These are phyloP conservation scores for Halophytophthora polymorphica DNA, from an alignment of 352 stramenopile genomes.

Conservation along the genomic window DNA sequence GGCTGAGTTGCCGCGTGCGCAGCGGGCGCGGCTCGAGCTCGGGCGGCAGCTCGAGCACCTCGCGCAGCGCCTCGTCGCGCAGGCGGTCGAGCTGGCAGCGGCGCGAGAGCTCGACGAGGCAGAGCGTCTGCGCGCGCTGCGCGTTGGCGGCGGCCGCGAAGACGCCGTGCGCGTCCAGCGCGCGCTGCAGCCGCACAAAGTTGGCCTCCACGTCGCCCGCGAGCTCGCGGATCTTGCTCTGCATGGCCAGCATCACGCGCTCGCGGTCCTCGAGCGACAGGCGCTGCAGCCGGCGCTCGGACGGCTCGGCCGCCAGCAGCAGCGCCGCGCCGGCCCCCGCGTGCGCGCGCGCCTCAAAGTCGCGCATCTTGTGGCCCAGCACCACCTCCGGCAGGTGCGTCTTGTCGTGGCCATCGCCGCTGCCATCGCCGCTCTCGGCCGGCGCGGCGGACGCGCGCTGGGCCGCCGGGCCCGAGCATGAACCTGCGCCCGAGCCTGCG, in stretches of 20 bases:
- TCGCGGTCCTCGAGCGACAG: slow-evolving; percentile 72
- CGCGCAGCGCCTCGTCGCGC: slow-evolving; percentile 55
- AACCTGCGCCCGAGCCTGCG: neutral
- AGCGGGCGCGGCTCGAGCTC: neutral
- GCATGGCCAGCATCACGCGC: slow-evolving; percentile 66
- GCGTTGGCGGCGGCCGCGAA: slow-evolving; percentile 62
- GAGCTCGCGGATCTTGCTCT: slow-evolving; percentile 65
- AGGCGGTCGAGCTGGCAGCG: slow-evolving; percentile 59
- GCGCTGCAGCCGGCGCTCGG: slow-evolving; percentile 47
- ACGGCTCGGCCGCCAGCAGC: slow-evolving; percentile 42
- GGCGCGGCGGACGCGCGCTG: slow-evolving; percentile 11
- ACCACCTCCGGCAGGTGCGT: slow-evolving; percentile 66
- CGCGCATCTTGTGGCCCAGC: slow-evolving; percentile 74
- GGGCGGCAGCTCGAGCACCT: slow-evolving; percentile 33
- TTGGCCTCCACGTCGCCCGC: slow-evolving; percentile 51
- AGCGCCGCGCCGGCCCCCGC: slow-evolving; percentile 27
- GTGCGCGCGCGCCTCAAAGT: slow-evolving; percentile 71
- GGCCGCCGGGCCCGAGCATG: slow-evolving; percentile 1
- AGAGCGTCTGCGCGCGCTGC: slow-evolving; percentile 61
- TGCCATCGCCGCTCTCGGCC: neutral
- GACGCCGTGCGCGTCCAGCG: slow-evolving; percentile 59
- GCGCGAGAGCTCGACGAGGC: slow-evolving; percentile 67
- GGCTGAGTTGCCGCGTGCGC: slow-evolving; percentile 9
- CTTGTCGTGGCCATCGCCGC: slow-evolving; percentile 19
- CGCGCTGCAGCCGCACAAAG: slow-evolving; percentile 45